Evolutionary conservation across 352 stramenopile genomes (phyloP), one percentile per base, ranked within the genome.

Genomic region (Globisporangium rhizosaccharum): DNA sequence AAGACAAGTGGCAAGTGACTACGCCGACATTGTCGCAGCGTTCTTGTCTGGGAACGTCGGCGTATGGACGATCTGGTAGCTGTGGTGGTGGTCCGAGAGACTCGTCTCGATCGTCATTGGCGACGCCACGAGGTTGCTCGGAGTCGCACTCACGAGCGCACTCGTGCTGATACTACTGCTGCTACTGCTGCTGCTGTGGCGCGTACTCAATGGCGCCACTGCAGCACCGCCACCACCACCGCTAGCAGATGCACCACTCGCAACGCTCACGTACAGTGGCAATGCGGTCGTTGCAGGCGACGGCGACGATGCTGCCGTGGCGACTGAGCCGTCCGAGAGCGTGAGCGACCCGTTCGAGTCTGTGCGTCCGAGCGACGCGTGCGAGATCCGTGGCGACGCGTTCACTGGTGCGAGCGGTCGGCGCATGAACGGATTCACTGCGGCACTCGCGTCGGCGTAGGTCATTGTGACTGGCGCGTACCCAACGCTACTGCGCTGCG

Each of bases 51-150:
- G 73, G 55, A 85, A 84, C 41, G 74, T 90, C 45, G 79, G 80
- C 12, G 80, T 90, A 30, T 61, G 73, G 53, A 86, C 76, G 56
- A 87, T 86, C 45, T 65, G 70, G 60, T 90, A 90, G 56, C 70
- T 83, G 30, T 59, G 48, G 36, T 75, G 70, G 10, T 69, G 36
- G 39, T 77, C 63, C 44, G 68, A 63, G 20, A 70, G 59, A 33
- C 37, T 51, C 39, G 46, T 65, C 53, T 65, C 52, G 46, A 65
- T 65, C 53, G 52, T 57, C 59, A 65, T 65, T n/a, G 28, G 36
- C 36, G 50, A 45, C 28, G 50, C 33, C 7, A 49, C 44, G 18
- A 20, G 33, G 33, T 39, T 39, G 33, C 33, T 39, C 33, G 33
- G 33, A 5, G 33, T 39, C 33, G 33, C 33, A 12, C 33, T 39